Base-by-base conservation (phyloP, 345 rosid species). In the Syzygium oleosum region DNA sequence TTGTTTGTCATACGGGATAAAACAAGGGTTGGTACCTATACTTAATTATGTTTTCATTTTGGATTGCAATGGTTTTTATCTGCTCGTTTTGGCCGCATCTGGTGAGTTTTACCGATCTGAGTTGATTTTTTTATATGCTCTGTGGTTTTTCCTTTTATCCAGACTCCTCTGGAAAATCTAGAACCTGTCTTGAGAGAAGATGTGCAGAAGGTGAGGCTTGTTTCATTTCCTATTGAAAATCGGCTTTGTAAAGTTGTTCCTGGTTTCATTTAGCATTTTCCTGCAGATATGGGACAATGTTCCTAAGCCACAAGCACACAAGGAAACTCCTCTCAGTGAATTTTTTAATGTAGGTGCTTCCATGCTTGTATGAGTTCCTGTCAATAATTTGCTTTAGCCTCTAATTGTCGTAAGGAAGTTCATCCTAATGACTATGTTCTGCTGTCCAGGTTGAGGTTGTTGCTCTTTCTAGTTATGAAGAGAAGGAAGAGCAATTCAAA, bases 1-100 rank as follows among this genome's bases (percentile, higher is more conserved):
- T 88, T 98, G 98, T 98, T 98, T 94, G 99, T 98, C 89, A 98
- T 98, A 88, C 97, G 99, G 90, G 99, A 98, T 91, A 97, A 98
- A 95, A 95, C 99, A 68, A 91, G 95, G 97, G 99, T 98, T 68
- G 91, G 92, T 56, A 56, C 12, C 80, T 73, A 38, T 38, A 38
- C 49, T 73, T 84, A 84, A 89, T 87, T 46, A 80, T 15, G 87
- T 29, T 86, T 61, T 58, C 29, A 52, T 23, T 25, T 56, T 49
- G 59, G 53, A 10, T 65, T 73, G 58, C 59, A 79, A 49, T 86
- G 87, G 34, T 85, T 34, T 41, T 61, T 84, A 23, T 84, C 56
- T 49, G 56, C 46, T 56, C 68, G 6, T 27, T 51, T 79, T 31
- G 56, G 63, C 63, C 58, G 31, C 38, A 86, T 85, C 85, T 78